phyloP scores from a whole-genome alignment of 2,329 filamentous ascomycete genomes.

The Corinectria fuckeliana region DNA sequence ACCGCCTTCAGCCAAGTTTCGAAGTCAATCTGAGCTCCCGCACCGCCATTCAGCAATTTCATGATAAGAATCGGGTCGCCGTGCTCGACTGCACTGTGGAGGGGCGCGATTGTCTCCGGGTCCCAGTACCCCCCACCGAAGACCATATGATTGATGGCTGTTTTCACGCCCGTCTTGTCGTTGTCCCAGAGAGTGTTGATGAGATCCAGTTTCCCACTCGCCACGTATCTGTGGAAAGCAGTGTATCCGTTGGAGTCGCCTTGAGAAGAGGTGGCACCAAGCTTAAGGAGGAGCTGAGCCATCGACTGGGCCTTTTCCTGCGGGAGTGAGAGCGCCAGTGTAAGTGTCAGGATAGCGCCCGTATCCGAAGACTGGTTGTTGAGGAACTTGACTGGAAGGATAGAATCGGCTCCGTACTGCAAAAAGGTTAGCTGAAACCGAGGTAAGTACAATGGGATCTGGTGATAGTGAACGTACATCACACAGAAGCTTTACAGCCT shows the following conservation, averaged over 20 bases:
- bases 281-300: constrained; percentile 66
- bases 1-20: constrained; percentile 68
- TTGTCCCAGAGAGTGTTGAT: constrained; percentile 58
- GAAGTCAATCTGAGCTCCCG: constrained; percentile 65
- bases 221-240: constrained; percentile 69
- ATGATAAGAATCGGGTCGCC: constrained; percentile 60
- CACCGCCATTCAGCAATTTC: constrained; percentile 69
- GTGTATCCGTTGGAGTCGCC: constrained; percentile 71
- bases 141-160: constrained; percentile 71
- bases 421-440: constrained; percentile 28
- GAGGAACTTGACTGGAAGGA: constrained; percentile 75
- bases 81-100: constrained; percentile 64
- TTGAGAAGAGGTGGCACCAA: constrained; percentile 77
- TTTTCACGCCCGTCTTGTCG: constrained; percentile 66
- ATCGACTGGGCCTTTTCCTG: constrained; percentile 69
- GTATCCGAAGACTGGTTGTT: constrained; percentile 55
- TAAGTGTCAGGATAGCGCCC: constrained; percentile 71
- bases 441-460: background rate
- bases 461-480: constrained; percentile 48
- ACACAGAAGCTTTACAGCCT: constrained; percentile 73
- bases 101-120: constrained; percentile 51
- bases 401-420: constrained; percentile 77
- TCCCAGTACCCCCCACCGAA: constrained; percentile 46
- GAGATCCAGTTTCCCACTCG: constrained; percentile 54
- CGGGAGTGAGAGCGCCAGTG: constrained; percentile 71